Evolutionary conservation across 2,329 filamentous ascomycete genomes (phyloP), one percentile per base, ranked within the genome.

Genomic region (Zymoseptoria brevis): DNA sequence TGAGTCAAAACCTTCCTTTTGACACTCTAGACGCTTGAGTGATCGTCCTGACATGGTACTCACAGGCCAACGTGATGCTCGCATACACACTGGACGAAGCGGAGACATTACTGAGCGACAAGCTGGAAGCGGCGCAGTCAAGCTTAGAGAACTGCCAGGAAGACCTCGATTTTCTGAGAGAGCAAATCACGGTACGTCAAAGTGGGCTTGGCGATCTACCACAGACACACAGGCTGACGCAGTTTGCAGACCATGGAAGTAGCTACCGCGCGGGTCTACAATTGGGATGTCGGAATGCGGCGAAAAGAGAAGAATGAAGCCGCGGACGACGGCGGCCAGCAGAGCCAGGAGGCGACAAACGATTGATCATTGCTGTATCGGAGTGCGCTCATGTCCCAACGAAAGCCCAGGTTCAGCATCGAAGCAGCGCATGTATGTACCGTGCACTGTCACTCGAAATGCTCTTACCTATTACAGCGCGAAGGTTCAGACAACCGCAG

Each of bases 221-320:
- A 11, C 9, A 9, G 21, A 6, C 8, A 54, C 56, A 7, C 51
- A 41, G 55, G 35, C 60, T 66, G 59, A 68, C 52, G 57, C 68
- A 65, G 13, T 64, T 52, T 50, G n/a, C 66, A 95, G 90, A 96
- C 92, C 0, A 87, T 99, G 80, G 94, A 99, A 75, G 94, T 99
- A 35, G 94, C 94, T 3, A 91, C 93, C 49, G 94, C 94, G 21
- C 83, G 94, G 64, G 92, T 99, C n/a, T 97, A 99, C 76, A 99
- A 99, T 75, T 97, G 94, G 93, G 94, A 99, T 71, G 91, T 99
- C 4, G 90, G 93, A 50, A 89, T 96, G 79, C 90, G 95, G 76
- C 82, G 94, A 67, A 96, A 96, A 79, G 91, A 96, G 62, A 94
- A 91, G 74, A 80, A 77, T 3, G 86, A 87, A 21, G 66, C 60